Evolutionary conservation across 257 asterid species (phyloP).

Genomic region (Ilex asprella): DNA sequence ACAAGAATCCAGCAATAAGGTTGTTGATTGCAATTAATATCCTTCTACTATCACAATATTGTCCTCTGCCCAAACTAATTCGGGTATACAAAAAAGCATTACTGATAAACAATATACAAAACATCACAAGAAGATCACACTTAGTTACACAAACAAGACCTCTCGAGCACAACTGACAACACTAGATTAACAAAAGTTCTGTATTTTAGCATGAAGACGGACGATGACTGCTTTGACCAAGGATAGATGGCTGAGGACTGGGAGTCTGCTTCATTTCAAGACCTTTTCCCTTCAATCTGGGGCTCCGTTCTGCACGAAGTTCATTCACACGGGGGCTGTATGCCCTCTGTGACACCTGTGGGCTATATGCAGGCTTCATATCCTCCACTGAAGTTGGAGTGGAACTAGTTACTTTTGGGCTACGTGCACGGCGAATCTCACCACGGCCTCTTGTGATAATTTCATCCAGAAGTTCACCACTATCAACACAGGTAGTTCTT

Average conservation of each 20-base stretch:
- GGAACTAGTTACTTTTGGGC: conserved; percentile 71
- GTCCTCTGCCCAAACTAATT: conserved; percentile 14
- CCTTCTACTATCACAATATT: background rate
- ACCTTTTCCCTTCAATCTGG: conserved; percentile 29
- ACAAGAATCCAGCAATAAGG: background rate
- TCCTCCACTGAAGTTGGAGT: conserved; percentile 45
- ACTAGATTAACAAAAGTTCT: conserved; percentile 7
- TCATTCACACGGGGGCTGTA: conserved; percentile 58
- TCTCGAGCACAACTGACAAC: conserved; percentile 35
- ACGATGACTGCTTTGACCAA: conserved; percentile 35
- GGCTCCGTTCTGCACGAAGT: conserved; percentile 40
- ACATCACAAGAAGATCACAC: background rate
- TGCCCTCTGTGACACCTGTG: conserved; percentile 32
- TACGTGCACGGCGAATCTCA: conserved; percentile 60
- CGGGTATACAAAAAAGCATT: background rate
- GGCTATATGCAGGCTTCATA: conserved; percentile 42
- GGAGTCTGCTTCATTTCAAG: conserved; percentile 52
- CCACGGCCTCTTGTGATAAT: conserved; percentile 89
- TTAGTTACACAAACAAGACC: conserved; percentile 17
- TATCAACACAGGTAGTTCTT: conserved; percentile 33
- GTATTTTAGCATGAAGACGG: conserved; percentile 26
- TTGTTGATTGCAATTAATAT: background rate
- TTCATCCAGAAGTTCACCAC: conserved; percentile 65
- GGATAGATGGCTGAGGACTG: conserved; percentile 56
- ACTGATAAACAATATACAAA: no score